These are phyloP conservation scores for Xanthoconium purpureum DNA, from an alignment of 768 basidiomycete genomes.

Conservation along the genomic window DNA sequence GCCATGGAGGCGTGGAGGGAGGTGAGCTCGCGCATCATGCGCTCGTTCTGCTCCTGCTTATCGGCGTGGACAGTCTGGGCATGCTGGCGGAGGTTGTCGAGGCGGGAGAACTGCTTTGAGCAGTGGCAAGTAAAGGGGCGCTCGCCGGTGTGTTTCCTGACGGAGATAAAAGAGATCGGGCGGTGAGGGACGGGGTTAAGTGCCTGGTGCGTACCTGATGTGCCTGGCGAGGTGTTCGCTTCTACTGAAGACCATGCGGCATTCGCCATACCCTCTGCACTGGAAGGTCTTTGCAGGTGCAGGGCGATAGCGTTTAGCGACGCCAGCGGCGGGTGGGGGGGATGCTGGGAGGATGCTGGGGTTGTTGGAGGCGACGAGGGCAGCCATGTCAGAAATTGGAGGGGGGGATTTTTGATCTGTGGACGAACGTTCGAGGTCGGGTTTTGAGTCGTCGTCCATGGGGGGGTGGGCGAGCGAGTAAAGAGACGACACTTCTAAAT, in stretches of 20 bases:
- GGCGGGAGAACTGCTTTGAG: slow-evolving; percentile 89
- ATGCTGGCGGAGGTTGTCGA: slow-evolving; percentile 96
- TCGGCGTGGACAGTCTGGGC: slow-evolving; percentile 97
- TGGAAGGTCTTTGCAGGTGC: slow-evolving; percentile 93
- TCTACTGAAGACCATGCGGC: slow-evolving; percentile 94
- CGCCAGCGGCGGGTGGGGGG: slow-evolving; percentile 18
- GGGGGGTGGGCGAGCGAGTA: slow-evolving; percentile 25
- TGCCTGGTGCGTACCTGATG: slow-evolving; percentile 66
- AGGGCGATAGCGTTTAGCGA: slow-evolving; percentile 69
- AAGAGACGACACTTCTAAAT: slow-evolving; percentile 35
- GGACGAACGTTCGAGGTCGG: slow-evolving; percentile 12
- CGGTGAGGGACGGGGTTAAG: slow-evolving; percentile 11
- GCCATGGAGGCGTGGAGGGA: slow-evolving; percentile 81
- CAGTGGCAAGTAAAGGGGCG: slow-evolving; percentile 96
- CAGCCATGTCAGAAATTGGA: slow-evolving; percentile 26
- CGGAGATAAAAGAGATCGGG: slow-evolving; percentile 26
- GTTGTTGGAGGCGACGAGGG: slow-evolving; percentile 31
- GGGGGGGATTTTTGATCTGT: slow-evolving; percentile 8
- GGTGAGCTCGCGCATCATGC: slow-evolving; percentile 89
- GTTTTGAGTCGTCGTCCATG: slow-evolving; percentile 38
- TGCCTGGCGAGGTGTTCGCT: slow-evolving; percentile 96
- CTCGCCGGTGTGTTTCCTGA: slow-evolving; percentile 96
- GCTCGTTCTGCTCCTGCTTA: slow-evolving; percentile 82
- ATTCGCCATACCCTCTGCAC: slow-evolving; percentile 92
- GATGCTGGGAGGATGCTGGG: slow-evolving; percentile 20